Evolutionary conservation across 2,329 filamentous ascomycete genomes (phyloP).

Genomic region (Aurifilum marmelostoma): DNA sequence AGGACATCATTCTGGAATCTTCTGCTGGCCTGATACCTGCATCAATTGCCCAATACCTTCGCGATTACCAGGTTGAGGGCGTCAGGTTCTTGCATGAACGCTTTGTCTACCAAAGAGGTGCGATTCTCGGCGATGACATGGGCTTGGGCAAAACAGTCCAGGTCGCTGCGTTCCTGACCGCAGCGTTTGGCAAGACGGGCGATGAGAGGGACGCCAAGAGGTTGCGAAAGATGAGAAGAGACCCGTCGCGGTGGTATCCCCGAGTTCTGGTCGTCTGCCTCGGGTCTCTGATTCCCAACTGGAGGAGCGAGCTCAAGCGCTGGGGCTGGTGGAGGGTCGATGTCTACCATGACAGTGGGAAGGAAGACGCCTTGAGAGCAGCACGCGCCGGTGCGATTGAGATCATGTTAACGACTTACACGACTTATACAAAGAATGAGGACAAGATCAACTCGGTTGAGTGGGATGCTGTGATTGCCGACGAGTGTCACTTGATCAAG

Average conservation of each 20-base stretch:
- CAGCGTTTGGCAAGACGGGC: slow-evolving; percentile 90
- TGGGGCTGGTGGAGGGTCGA: slow-evolving; percentile 98
- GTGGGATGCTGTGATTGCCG: slow-evolving; percentile 94
- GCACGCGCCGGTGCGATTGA: slow-evolving; percentile 79
- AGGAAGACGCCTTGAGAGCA: slow-evolving; percentile 72
- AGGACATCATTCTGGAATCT: slow-evolving; percentile 73
- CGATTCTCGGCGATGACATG: slow-evolving; percentile 96
- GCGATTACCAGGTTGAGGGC: slow-evolving; percentile 88
- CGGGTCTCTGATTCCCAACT: slow-evolving; percentile 85
- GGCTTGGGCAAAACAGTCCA: slow-evolving; percentile 96
- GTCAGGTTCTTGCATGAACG: slow-evolving; percentile 83
- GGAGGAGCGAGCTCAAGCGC: slow-evolving; percentile 80
- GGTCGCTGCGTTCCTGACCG: slow-evolving; percentile 88
- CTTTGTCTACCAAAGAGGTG: slow-evolving; percentile 90
- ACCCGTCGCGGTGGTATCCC: slow-evolving; percentile 74
- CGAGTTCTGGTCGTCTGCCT: slow-evolving; percentile 85
- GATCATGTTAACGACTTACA: slow-evolving; percentile 92
- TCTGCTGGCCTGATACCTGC: slow-evolving; percentile 85
- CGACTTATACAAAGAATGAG: slow-evolving; percentile 80
- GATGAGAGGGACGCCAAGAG: slow-evolving; percentile 84
- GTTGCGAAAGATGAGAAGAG: slow-evolving; percentile 81
- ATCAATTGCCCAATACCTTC: slow-evolving; percentile 85
- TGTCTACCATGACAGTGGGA: slow-evolving; percentile 71
- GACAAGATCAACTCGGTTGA: slow-evolving; percentile 77
- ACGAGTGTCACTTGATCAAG: slow-evolving; percentile 92